These are phyloP conservation scores for Cichorium intybus DNA, from an alignment of 140 eudicot genomes.

Conservation along the genomic window DNA sequence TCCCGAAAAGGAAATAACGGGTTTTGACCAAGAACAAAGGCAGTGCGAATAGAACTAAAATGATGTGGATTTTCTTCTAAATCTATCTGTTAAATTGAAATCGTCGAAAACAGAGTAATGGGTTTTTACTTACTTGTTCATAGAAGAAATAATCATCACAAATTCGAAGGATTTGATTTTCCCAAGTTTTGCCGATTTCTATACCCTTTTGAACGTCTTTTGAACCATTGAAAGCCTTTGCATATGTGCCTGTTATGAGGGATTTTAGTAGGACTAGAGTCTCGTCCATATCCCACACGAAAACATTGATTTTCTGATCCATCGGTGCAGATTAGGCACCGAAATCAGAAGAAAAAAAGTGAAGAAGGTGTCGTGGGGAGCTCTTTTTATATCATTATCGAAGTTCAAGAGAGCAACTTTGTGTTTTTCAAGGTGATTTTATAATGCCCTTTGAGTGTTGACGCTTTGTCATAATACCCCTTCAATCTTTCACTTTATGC, in stretches of 20 bases:
- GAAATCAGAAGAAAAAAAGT: conserved; percentile 9
- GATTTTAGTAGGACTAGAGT: conserved; percentile 90
- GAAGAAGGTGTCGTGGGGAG: background rate
- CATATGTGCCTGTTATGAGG: conserved; percentile 71
- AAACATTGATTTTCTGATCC: conserved; percentile 65
- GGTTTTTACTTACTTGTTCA: conserved; percentile 54
- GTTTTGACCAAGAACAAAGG: background rate
- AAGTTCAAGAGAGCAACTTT: background rate
- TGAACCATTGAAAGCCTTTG: conserved; percentile 55
- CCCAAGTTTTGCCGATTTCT: conserved; percentile 84
- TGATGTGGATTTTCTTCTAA: background rate
- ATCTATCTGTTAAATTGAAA: background rate
- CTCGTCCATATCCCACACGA: conserved; percentile 97
- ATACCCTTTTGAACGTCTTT: conserved; percentile 82
- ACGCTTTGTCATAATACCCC: background rate
- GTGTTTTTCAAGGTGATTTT: background rate
- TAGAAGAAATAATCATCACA: conserved; percentile 85
- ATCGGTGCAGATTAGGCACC: conserved; percentile 6
- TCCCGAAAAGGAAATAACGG: background rate
- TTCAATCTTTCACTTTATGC: no score
- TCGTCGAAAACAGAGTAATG: background rate
- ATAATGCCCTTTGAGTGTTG: background rate
- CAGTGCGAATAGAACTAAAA: background rate
- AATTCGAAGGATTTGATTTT: conserved; percentile 71
- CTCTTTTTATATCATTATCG: background rate